Conservation (phyloP, 805 yeast species). For the Martiniozyma abietophila region DNA sequence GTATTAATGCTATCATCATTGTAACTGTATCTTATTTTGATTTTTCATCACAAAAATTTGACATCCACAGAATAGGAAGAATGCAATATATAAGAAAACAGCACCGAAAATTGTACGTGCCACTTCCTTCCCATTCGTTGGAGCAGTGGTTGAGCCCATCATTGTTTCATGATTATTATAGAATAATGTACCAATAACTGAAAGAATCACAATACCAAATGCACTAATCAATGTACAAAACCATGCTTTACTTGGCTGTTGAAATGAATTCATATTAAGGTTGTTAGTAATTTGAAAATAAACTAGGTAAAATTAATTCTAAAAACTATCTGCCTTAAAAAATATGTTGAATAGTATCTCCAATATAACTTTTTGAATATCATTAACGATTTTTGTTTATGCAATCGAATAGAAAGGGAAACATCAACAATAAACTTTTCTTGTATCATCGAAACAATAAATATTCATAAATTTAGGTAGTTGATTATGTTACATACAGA, state of each 20-base stretch:
- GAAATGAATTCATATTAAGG: too few relatives aligned
- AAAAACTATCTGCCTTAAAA: too few relatives aligned
- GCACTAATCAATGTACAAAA: slow-evolving; percentile 90
- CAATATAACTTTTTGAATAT: too few relatives aligned
- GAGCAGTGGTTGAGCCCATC: slow-evolving; percentile 87
- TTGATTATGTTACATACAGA: slow-evolving; percentile 21
- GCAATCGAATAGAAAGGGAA: too few relatives aligned
- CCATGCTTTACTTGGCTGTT: slow-evolving; percentile 78
- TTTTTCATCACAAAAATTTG: slow-evolving; percentile 61
- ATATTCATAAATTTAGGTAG: too few relatives aligned
- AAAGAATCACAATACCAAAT: slow-evolving; percentile 80
- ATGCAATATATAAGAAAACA: slow-evolving; percentile 68
- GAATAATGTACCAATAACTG: slow-evolving; percentile 79
- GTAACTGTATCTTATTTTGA: slow-evolving; percentile 53
- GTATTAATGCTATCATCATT: not conserved
- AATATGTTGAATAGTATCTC: too few relatives aligned
- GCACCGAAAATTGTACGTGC: slow-evolving; percentile 89
- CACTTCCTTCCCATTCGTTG: slow-evolving; percentile 84
- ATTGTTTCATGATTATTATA: slow-evolving; percentile 75
- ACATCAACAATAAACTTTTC: too few relatives aligned
- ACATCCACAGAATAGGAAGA: slow-evolving; percentile 84
- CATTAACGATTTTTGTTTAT: too few relatives aligned
- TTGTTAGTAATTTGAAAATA: slow-evolving; percentile 2
- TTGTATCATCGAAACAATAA: too few relatives aligned
- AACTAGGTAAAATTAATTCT: not conserved